These are phyloP conservation scores for Lactifluus rugatus DNA, from an alignment of 768 basidiomycete species.

Conservation along the genomic window DNA sequence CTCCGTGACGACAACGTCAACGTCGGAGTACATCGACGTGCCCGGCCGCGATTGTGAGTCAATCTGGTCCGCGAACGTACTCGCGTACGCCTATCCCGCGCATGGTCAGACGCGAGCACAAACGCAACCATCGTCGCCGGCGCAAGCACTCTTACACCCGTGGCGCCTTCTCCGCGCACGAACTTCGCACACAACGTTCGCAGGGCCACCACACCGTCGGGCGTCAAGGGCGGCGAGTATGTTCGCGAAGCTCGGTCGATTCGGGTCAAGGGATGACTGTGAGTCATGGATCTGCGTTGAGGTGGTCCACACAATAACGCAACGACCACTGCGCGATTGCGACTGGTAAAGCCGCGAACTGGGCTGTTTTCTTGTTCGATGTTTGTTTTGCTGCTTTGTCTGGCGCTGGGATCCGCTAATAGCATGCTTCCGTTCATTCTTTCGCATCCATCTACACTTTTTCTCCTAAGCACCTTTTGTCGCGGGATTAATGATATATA, in stretches of 20 bases:
- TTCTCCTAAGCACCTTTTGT: background rate
- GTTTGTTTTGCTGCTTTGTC: background rate
- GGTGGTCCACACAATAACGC: slow-evolving; percentile 25
- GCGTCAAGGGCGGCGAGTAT: slow-evolving; percentile 21
- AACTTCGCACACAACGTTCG: slow-evolving; percentile 7
- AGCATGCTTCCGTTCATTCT: background rate
- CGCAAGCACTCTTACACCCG: slow-evolving; percentile 19
- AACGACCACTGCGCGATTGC: slow-evolving; percentile 20
- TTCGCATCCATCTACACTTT: background rate
- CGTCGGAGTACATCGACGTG: slow-evolving; percentile 28
- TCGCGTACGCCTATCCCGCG: slow-evolving; percentile 12
- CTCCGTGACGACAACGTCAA: slow-evolving; percentile 31
- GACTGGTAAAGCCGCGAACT: background rate
- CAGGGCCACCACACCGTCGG: slow-evolving; percentile 15
- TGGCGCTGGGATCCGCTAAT: slow-evolving; percentile 8
- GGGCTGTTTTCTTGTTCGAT: background rate
- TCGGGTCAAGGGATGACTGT: slow-evolving; percentile 17
- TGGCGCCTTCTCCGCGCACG: slow-evolving; percentile 13
- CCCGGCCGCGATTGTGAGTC: slow-evolving; percentile 13
- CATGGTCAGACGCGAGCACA: background rate
- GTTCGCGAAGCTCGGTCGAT: slow-evolving; percentile 19
- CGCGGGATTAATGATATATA: slow-evolving; percentile 1
- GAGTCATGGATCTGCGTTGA: slow-evolving; percentile 27
- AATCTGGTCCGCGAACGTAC: slow-evolving; percentile 14
- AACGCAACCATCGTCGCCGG: slow-evolving; percentile 20